phyloP scores from a whole-genome alignment of 768 basidiomycete species.

The Tulasnella calospora region DNA sequence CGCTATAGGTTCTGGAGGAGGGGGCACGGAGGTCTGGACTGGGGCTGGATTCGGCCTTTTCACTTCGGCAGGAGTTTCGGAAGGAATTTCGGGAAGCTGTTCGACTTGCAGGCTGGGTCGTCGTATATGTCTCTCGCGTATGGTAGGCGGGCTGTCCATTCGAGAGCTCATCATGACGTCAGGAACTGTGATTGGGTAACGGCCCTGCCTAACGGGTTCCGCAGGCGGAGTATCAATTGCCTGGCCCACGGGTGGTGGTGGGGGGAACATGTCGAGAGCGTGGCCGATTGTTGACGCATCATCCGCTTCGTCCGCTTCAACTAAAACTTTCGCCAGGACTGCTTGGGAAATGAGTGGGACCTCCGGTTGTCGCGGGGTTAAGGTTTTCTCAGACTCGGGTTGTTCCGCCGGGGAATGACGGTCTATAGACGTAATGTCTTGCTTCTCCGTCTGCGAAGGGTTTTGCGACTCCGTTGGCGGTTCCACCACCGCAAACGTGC shows the following conservation, averaged over 20 bases:
- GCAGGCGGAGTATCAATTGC: slow-evolving; percentile 6
- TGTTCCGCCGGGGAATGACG: not conserved
- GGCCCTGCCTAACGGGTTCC: slow-evolving; percentile 10
- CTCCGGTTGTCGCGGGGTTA: not conserved
- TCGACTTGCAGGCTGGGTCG: slow-evolving; percentile 17
- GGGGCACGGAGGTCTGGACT: not conserved
- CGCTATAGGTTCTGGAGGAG: not conserved
- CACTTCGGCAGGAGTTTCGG: not conserved
- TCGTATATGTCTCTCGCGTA: slow-evolving; percentile 21
- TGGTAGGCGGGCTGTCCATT: not conserved
- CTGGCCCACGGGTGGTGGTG: not conserved
- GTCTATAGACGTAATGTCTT: not conserved
- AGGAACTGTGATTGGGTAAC: slow-evolving; percentile 9
- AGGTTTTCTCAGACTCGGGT: not conserved
- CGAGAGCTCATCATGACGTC: slow-evolving; percentile 3
- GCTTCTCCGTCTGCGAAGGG: not conserved
- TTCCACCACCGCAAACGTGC: not conserved
- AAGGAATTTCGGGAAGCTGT: not conserved
- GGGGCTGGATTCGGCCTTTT: not conserved
- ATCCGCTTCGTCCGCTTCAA: slow-evolving; percentile 9
- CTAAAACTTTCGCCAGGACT: not conserved
- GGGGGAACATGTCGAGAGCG: slow-evolving; percentile 16
- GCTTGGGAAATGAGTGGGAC: slow-evolving; percentile 7
- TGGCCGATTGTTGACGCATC: slow-evolving; percentile 19
- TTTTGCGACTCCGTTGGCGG: not conserved